Percentiles rank a stretch among this genome's conserved stretches.
Evolutionary conservation across 257 asterid genomes (phyloP).

Genomic region (Solanum lycopersicoides): DNA sequence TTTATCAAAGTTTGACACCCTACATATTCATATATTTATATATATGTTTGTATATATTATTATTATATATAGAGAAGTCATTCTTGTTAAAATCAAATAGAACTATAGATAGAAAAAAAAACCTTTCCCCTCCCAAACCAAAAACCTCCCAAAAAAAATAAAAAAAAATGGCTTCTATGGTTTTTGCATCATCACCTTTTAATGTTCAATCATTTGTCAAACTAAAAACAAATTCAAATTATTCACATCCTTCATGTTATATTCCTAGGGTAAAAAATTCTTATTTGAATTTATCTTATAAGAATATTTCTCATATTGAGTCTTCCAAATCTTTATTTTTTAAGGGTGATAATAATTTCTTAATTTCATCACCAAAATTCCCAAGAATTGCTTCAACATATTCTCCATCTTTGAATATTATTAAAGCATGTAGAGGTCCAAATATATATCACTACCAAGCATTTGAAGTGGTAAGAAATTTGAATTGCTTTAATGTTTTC

Average conservation of each 20-base stretch:
- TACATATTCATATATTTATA: not conserved
- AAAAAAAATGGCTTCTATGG: not conserved
- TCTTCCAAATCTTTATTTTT: not conserved
- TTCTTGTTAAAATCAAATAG: not conserved
- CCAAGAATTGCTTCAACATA: not conserved
- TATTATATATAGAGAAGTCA: not conserved
- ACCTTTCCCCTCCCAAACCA: not conserved
- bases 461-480: not conserved
- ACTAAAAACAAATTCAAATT: not conserved
- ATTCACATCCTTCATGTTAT: not conserved
- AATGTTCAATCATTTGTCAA: not conserved
- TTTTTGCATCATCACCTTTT: not conserved
- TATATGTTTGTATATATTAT: not conserved
- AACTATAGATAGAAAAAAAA: not conserved
- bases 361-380: not conserved
- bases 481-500: not conserved
- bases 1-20: not conserved
- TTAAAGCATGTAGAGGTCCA: not conserved
- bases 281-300: not conserved
- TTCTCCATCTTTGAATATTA: not conserved
- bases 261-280: not conserved
- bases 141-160: not conserved
- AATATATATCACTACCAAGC: not conserved
- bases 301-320: not conserved
- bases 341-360: not conserved